A percentile compares a stretch with the other conserved stretches of the same genome.
Conservation (phyloP, 352 stramenopile species). For the Globisporangium yorkense region DNA sequence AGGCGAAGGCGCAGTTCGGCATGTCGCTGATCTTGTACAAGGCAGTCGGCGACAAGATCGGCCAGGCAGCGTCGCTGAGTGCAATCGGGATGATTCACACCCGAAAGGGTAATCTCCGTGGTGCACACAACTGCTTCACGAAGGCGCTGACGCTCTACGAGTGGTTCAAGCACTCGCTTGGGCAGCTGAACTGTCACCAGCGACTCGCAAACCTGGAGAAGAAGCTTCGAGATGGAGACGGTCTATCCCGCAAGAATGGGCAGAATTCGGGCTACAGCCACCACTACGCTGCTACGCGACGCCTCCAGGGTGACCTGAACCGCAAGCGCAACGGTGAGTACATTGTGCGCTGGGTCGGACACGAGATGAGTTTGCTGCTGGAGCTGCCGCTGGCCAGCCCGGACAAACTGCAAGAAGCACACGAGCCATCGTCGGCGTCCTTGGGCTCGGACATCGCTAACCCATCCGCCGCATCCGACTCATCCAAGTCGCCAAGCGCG, state of each 20-base stretch:
- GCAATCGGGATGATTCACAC: constrained; percentile 80
- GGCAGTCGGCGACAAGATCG: constrained; percentile 63
- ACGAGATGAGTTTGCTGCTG: constrained; percentile 76
- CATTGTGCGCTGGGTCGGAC: constrained; percentile 74
- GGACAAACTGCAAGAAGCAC: constrained; percentile 44
- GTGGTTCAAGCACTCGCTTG: constrained; percentile 77
- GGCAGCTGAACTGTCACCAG: constrained; percentile 78
- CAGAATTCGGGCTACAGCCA: constrained; percentile 61
- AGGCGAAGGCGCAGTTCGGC: constrained; percentile 76
- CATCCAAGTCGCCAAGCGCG: constrained; percentile 11
- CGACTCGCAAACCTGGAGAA: constrained; percentile 80
- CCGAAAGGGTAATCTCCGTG: constrained; percentile 68
- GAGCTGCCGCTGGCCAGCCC: constrained; percentile 39
- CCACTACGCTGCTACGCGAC: constrained; percentile 68
- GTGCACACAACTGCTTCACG: constrained; percentile 74
- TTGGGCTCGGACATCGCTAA: constrained; percentile 6
- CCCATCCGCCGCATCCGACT: background rate
- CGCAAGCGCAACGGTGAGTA: constrained; percentile 77
- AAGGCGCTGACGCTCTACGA: constrained; percentile 78
- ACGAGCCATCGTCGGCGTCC: constrained; percentile 19
- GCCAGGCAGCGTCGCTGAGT: constrained; percentile 65
- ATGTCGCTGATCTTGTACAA: constrained; percentile 76
- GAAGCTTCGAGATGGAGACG: constrained; percentile 69
- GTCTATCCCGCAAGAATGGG: constrained; percentile 43
- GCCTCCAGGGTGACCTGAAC: constrained; percentile 75